A percentile compares a stretch with the other conserved stretches of the same genome.
These are phyloP conservation scores for Torulaspora microellipsoides DNA, from an alignment of 805 yeast species.

Conservation along the genomic window DNA sequence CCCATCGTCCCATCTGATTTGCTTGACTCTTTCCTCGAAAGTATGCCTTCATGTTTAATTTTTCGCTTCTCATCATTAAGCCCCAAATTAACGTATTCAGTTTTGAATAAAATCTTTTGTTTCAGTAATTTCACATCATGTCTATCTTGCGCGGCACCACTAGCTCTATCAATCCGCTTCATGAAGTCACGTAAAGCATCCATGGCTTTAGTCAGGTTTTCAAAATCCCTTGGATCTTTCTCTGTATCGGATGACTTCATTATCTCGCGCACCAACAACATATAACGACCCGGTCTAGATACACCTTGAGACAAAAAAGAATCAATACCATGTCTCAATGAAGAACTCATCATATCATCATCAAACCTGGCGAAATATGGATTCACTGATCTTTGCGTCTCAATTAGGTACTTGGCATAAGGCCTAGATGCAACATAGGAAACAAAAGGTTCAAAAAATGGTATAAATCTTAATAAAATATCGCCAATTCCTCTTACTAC, in stretches of 20 bases:
- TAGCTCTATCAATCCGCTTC: constrained; percentile 68
- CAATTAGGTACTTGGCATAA: constrained; percentile 92
- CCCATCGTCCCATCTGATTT: constrained; percentile 26
- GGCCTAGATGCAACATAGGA: constrained; percentile 92
- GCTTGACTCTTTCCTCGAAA: constrained; percentile 32
- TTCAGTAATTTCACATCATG: constrained; percentile 83
- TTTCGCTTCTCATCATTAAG: constrained; percentile 76
- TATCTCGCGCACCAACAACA: constrained; percentile 74
- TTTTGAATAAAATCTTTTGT: constrained; percentile 76
- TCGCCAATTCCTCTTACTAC: constrained; percentile 86
- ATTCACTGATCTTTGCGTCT: constrained; percentile 86
- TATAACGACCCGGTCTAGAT: constrained; percentile 93
- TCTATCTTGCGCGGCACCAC: constrained; percentile 92
- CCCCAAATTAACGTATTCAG: constrained; percentile 82
- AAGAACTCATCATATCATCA: constrained; percentile 76
- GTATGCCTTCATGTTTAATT: constrained; percentile 43
- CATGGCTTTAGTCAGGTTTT: constrained; percentile 62
- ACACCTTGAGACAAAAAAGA: constrained; percentile 94
- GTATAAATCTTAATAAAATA: constrained; percentile 75
- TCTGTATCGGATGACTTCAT: constrained; percentile 84
- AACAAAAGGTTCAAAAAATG: constrained; percentile 87
- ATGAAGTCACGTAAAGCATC: constrained; percentile 71
- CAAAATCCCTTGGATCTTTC: constrained; percentile 43
- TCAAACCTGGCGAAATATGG: constrained; percentile 90
- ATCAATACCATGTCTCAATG: constrained; percentile 59